Conservation (phyloP, 2,329 filamentous ascomycete species). For the Dactylellina cionopaga region DNA sequence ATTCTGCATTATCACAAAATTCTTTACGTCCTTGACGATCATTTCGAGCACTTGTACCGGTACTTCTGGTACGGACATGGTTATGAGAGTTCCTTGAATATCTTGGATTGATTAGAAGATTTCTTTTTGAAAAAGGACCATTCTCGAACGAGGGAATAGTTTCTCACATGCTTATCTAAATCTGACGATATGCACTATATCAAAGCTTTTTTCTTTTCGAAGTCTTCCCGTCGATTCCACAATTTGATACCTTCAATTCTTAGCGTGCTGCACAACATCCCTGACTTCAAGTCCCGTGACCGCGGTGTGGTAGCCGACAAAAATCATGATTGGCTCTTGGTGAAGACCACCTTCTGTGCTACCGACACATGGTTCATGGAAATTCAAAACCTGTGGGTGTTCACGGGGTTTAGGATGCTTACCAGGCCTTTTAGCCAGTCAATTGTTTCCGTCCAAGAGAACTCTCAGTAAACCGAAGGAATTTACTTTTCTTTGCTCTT, state of each 20-base stretch:
- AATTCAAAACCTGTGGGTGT: slow-evolving; percentile 29
- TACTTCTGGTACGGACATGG: slow-evolving; percentile 28
- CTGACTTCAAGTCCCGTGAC: slow-evolving; percentile 53
- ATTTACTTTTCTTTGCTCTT: slow-evolving; percentile 25
- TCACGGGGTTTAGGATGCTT: slow-evolving; percentile 36
- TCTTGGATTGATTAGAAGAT: slow-evolving; percentile 8
- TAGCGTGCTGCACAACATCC: slow-evolving; percentile 52
- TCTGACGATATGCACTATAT: slow-evolving; percentile 25
- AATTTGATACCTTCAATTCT: slow-evolving; percentile 22
- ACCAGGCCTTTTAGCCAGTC: slow-evolving; percentile 46
- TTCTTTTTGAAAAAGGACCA: slow-evolving; percentile 22
- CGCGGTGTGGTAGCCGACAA: slow-evolving; percentile 45
- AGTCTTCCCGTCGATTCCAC: slow-evolving; percentile 28
- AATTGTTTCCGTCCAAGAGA: slow-evolving; percentile 43
- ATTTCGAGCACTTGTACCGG: slow-evolving; percentile 24
- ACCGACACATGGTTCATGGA: slow-evolving; percentile 45
- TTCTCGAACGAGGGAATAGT: slow-evolving; percentile 48
- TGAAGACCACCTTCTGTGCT: slow-evolving; percentile 7
- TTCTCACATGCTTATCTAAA: slow-evolving; percentile 50
- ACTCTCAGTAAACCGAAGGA: slow-evolving; percentile 36
- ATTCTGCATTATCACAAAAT: slow-evolving; percentile 34
- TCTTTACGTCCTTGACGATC: no score
- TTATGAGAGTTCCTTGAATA: slow-evolving; percentile 1
- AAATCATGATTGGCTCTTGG: slow-evolving; percentile 42
- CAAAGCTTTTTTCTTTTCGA: slow-evolving; percentile 21